These are phyloP conservation scores for Gossypium anomalum DNA, from an alignment of 345 rosid genomes.

Conservation along the genomic window DNA sequence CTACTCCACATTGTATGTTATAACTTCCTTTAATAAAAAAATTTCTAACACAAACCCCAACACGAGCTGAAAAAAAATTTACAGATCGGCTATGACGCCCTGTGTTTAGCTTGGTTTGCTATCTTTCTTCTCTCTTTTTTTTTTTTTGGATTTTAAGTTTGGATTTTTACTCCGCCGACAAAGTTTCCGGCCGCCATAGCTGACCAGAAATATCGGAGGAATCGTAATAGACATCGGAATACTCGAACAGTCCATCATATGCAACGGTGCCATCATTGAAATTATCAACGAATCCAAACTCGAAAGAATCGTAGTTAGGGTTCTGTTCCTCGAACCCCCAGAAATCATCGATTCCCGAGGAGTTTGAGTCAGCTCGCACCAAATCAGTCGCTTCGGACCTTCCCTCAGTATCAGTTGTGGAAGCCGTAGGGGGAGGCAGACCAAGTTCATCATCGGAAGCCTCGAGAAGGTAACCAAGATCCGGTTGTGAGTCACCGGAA, in stretches of 20 bases:
- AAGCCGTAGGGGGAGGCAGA: constrained; percentile 51
- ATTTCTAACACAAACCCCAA: background rate
- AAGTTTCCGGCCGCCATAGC: constrained; percentile 56
- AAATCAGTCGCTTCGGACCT: constrained; percentile 27
- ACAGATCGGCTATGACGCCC: constrained; percentile 11
- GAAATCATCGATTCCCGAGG: constrained; percentile 31
- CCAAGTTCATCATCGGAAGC: constrained; percentile 98
- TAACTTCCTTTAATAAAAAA: background rate
- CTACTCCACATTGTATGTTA: constrained; percentile 2
- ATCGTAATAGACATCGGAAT: constrained; percentile 37
- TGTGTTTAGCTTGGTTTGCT: background rate
- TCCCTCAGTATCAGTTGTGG: constrained; percentile 18
- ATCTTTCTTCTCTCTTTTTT: background rate
- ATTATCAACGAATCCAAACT: constrained; percentile 34
- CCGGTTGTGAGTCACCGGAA: constrained; percentile 38
- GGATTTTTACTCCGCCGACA: constrained; percentile 35
- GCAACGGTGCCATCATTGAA: constrained; percentile 38
- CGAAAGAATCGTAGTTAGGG: constrained; percentile 42
- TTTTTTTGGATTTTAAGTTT: background rate
- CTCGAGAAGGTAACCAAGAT: constrained; percentile 68
- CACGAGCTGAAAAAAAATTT: background rate
- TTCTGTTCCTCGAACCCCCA: constrained; percentile 43
- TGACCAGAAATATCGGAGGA: constrained; percentile 37
- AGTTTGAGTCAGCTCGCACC: constrained; percentile 28
- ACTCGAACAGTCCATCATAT: constrained; percentile 51